phyloP scores from a whole-genome alignment of 495 filamentous ascomycete species.

The Hypomontagnella submonticulosa region DNA sequence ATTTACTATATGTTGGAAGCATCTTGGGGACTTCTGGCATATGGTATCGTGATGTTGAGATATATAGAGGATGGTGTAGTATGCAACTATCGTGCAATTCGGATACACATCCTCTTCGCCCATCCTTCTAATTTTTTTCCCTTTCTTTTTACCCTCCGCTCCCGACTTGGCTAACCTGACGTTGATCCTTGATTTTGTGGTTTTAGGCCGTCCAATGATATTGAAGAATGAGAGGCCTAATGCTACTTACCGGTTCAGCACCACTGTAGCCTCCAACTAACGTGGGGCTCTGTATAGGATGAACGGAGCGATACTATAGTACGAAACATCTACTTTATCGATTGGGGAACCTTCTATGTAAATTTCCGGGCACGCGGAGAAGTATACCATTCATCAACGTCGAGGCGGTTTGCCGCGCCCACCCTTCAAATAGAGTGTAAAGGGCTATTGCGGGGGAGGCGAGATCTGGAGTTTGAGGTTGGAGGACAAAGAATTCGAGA shows the following conservation, averaged over 20 bases:
- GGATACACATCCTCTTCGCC: constrained; percentile 11
- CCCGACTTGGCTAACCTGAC: constrained; percentile 37
- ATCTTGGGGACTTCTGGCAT: constrained; percentile 6
- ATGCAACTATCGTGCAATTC: constrained; percentile 33
- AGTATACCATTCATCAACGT: constrained; percentile 27
- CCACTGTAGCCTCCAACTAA: constrained; percentile 16
- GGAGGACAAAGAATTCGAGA: constrained; percentile 13
- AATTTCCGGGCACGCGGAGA: constrained; percentile 35
- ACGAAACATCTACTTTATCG: constrained; percentile 18
- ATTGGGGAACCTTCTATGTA: constrained; percentile 25
- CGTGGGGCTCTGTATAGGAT: constrained; percentile 37
- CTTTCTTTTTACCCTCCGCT: constrained; percentile 32
- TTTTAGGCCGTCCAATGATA: constrained; percentile 21
- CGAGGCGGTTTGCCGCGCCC: constrained; percentile 21
- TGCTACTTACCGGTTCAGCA: constrained; percentile 30
- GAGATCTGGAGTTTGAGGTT: constrained; percentile 14
- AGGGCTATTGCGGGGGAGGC: constrained; percentile 11
- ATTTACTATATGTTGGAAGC: constrained; percentile 27
- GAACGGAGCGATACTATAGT: constrained; percentile 26
- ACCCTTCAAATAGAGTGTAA: constrained; percentile 7
- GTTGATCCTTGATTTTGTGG: constrained; percentile 41
- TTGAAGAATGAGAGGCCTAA: constrained; percentile 2
- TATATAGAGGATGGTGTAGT: constrained; percentile 15
- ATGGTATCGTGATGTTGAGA: constrained; percentile 6
- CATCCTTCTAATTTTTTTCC: constrained; percentile 19